A percentile compares a stretch with the other conserved stretches of the same genome.
These are phyloP conservation scores for Talaromyces sp. DNA, from an alignment of 2,329 filamentous ascomycete species.

Conservation along the genomic window DNA sequence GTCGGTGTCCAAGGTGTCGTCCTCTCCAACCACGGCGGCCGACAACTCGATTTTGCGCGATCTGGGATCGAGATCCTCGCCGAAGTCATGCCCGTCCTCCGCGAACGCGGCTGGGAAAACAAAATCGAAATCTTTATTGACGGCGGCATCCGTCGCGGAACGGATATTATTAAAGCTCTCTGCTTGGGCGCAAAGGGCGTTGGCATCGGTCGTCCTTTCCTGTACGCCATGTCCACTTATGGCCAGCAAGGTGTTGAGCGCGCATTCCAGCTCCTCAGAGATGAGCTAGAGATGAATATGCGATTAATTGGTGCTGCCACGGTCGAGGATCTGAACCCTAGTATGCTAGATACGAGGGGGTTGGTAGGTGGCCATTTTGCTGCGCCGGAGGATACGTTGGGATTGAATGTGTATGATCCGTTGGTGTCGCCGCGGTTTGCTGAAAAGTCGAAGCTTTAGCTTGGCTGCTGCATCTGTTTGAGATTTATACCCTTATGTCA, in stretches of 20 bases:
- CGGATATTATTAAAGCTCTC: constrained; percentile 92
- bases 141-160: constrained; percentile 83
- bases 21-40: constrained; percentile 91
- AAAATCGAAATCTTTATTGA: constrained; percentile 87
- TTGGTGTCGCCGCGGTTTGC: constrained; percentile 50
- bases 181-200: constrained; percentile 90
- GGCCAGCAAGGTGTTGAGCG: constrained; percentile 82
- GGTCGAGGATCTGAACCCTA: constrained; percentile 75
- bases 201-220: constrained; percentile 89
- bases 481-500: too few relatives aligned
- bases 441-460: constrained; percentile 49
- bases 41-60: constrained; percentile 88
- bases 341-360: constrained; percentile 74
- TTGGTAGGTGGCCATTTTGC: constrained; percentile 60
- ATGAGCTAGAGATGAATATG: constrained; percentile 99
- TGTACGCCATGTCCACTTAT: constrained; percentile 95
- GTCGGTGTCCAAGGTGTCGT: constrained; percentile 84
- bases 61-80: constrained; percentile 87
- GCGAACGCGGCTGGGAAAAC: constrained; percentile 68
- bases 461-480: background rate
- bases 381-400: constrained; percentile 60
- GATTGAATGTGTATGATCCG: constrained; percentile 57
- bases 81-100: constrained; percentile 86
- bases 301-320: constrained; percentile 77
- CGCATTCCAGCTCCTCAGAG: constrained; percentile 88